Evolutionary conservation across 805 yeast genomes (phyloP), one percentile per base, ranked within the genome.

Genomic region (Pichia californica): DNA sequence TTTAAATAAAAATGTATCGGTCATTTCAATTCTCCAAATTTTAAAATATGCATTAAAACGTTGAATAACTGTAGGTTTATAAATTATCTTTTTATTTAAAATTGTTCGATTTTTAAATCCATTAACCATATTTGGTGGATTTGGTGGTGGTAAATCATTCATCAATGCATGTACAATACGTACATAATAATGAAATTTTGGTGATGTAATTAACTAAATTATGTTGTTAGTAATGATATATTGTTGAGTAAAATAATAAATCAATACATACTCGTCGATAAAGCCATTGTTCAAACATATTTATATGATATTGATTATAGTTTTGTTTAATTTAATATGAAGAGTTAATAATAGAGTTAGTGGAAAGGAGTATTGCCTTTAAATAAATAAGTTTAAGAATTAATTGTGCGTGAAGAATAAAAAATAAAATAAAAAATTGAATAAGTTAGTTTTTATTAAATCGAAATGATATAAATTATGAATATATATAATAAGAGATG

Each of bases 141-240:
- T 43, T 5, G 74, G 74, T 13, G 74, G 69, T 3, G 78, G 76
- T 6, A 79, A 67, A 3, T 82, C 73, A 53, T 84, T 84, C 28
- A 84, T 71, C 44, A 69, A 70, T 31, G 83, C 82, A 54, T 83
- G 83, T 1, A 84, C 64, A 11, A 67, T 63, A 31, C 77, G 65
- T 4, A 83, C 94, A 66, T 81, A 76, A 23, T 73, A 63, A 51
- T 82, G 77, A 53, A 84, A 84, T 0, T 73, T 66, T 3, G 70
- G 73, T 10, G 87, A 79, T 36, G 66, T 67, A 60, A 83, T 68
- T 13, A 84, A 65, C 65, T 66, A 29, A 39, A 37, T 33, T n/a
- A n/a, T n/a, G n/a, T n/a, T n/a, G n/a, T n/a, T n/a, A n/a, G n/a
- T n/a, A n/a, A n/a, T n/a, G n/a, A n/a, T n/a, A n/a, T n/a, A n/a